Conservation (phyloP, 208 protist species). For the Giardia duodenalis region DNA sequence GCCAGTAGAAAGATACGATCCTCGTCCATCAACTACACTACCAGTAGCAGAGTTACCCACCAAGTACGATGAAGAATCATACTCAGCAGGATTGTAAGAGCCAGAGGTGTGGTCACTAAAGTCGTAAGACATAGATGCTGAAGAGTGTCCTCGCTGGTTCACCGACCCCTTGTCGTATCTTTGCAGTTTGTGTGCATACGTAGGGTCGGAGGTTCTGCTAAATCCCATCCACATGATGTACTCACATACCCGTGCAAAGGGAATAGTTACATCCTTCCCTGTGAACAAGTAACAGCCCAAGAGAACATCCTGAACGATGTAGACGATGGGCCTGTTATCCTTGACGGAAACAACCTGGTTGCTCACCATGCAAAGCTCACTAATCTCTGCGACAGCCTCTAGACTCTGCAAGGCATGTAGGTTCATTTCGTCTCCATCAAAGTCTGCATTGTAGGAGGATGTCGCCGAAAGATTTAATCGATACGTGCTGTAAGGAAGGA, state of each 20-base stretch:
- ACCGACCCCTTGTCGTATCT: background rate
- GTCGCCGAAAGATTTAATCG: slow-evolving; percentile 82
- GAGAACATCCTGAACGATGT: slow-evolving; percentile 95
- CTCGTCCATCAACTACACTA: background rate
- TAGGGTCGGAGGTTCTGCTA: slow-evolving; percentile 45
- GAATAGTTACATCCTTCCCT: slow-evolving; percentile 78
- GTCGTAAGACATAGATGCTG: background rate
- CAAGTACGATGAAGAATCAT: background rate
- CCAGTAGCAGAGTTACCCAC: background rate
- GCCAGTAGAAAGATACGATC: background rate
- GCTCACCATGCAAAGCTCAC: slow-evolving; percentile 75
- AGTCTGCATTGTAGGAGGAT: slow-evolving; percentile 97
- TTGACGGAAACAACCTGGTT: slow-evolving; percentile 96
- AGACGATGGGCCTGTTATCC: slow-evolving; percentile 90
- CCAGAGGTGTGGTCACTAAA: background rate
- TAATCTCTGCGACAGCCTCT: slow-evolving; percentile 72
- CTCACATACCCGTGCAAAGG: slow-evolving; percentile 86
- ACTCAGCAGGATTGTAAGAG: background rate
- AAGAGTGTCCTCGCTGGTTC: background rate
- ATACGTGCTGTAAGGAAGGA: slow-evolving; percentile 92
- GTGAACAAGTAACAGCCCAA: slow-evolving; percentile 73
- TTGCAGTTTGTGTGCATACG: background rate
- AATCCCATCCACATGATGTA: slow-evolving; percentile 80
- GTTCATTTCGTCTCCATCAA: slow-evolving; percentile 99
- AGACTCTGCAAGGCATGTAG: slow-evolving; percentile 92